These are phyloP conservation scores for Globisporangium abappressorium DNA, from an alignment of 352 stramenopile species.

Conservation along the genomic window DNA sequence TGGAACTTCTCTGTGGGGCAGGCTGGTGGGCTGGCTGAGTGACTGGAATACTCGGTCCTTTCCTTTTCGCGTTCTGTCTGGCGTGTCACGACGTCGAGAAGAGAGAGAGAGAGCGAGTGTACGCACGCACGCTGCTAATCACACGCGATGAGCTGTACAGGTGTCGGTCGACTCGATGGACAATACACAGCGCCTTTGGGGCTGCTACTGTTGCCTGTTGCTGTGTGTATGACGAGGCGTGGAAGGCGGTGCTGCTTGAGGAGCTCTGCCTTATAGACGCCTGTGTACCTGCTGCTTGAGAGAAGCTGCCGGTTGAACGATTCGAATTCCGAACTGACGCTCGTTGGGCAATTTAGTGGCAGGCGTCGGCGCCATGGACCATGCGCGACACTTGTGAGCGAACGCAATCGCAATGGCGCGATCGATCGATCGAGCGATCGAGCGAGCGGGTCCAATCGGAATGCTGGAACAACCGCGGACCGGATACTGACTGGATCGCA, in stretches of 20 bases:
- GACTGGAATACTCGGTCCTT: background rate
- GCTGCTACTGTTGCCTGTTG: background rate
- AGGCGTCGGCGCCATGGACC: background rate
- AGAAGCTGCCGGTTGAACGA: constrained; percentile 1
- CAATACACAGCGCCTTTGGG: background rate
- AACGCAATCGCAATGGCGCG: constrained; percentile 2
- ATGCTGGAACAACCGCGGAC: background rate
- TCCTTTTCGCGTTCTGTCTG: background rate
- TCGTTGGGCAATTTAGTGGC: background rate
- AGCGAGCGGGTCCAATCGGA: constrained; percentile 7
- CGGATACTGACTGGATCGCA: background rate
- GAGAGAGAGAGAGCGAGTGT: background rate
- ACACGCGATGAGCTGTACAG: background rate
- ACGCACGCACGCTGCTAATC: background rate
- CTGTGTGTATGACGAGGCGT: background rate
- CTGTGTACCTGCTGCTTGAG: constrained; percentile 1
- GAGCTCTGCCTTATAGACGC: background rate
- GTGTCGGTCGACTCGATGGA: background rate
- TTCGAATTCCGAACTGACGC: constrained; percentile 15
- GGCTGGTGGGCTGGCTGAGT: background rate
- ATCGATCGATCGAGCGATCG: background rate
- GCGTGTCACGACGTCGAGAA: background rate
- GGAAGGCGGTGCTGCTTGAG: background rate
- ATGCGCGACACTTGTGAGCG: constrained; percentile 4
- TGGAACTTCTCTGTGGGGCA: background rate